Evolutionary conservation across 805 yeast genomes (phyloP).

Genomic region (Schizosaccharomyces osmophilus): DNA sequence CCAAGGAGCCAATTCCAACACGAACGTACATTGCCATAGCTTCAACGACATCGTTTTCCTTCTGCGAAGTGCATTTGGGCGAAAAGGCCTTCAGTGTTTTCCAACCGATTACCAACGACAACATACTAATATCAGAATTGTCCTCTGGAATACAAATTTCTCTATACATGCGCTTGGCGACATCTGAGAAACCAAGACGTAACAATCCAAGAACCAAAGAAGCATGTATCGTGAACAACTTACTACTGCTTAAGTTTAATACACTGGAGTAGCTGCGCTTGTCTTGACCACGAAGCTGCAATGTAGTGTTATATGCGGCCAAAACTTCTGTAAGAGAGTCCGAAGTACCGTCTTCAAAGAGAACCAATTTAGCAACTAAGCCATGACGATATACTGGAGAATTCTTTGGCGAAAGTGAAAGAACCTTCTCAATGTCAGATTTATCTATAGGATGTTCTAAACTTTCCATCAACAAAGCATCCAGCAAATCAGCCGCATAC

Average conservation of each 20-base stretch:
- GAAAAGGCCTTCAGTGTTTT: not conserved
- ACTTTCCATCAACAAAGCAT: not conserved
- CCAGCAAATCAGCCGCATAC: not conserved
- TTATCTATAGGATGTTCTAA: not conserved
- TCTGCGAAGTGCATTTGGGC: not conserved
- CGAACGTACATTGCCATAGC: not conserved
- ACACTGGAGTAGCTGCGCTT: not conserved
- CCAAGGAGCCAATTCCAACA: not conserved
- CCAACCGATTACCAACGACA: not conserved
- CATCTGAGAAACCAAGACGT: not conserved
- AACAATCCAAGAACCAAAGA: not conserved
- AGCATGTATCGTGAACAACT: not conserved
- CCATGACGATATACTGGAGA: constrained; percentile 12
- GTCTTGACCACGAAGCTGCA: not conserved
- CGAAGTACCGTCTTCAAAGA: constrained; percentile 10
- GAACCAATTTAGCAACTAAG: constrained; percentile 11
- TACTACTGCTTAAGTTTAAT: not conserved
- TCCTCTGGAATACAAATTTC: not conserved
- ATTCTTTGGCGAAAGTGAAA: constrained; percentile 11
- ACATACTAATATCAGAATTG: not conserved
- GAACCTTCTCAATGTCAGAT: not conserved
- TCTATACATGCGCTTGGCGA: not conserved
- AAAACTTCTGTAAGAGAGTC: not conserved
- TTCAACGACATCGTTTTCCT: not conserved
- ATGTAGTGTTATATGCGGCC: not conserved